Evolutionary conservation across 306 rosid genomes (phyloP).

Genomic region (Acacia acuminata): DNA sequence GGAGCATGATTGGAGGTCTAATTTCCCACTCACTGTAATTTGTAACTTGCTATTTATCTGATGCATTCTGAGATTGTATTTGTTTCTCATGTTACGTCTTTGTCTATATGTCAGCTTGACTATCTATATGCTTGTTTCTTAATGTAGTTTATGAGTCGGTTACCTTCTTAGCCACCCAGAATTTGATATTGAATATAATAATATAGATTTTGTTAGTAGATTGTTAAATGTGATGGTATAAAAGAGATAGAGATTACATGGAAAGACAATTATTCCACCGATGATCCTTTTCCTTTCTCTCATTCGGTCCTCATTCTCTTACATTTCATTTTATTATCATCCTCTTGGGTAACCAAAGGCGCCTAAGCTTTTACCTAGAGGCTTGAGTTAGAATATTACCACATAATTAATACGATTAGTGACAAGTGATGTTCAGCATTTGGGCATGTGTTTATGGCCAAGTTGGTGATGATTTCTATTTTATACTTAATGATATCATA

Average conservation of each 20-base stretch:
- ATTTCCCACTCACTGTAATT: not conserved
- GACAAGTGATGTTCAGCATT: too few species aligned
- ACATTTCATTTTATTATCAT: not conserved
- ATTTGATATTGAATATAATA: not conserved
- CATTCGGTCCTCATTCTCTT: not conserved
- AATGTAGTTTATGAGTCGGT: not conserved
- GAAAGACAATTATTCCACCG: not conserved
- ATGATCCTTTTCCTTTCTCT: not conserved
- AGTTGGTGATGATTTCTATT: too few species aligned
- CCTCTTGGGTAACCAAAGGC: not conserved
- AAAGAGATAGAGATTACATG: not conserved
- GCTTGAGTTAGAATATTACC: not conserved
- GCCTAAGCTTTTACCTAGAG: not conserved
- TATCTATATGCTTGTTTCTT: not conserved
- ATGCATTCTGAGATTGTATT: not conserved
- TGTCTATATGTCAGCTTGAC: not conserved
- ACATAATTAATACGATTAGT: too few species aligned
- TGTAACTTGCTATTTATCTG: not conserved
- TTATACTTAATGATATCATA: too few species aligned
- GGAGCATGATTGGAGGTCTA: not conserved
- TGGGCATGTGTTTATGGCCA: too few species aligned
- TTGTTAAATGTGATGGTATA: not conserved
- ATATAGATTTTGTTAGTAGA: not conserved
- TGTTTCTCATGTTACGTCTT: not conserved
- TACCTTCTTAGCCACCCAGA: not conserved